Percentiles rank a stretch among this genome's conserved stretches.
These are phyloP conservation scores for Arachnomyces sp. DNA, from an alignment of 2,329 filamentous ascomycete genomes.

Conservation along the genomic window DNA sequence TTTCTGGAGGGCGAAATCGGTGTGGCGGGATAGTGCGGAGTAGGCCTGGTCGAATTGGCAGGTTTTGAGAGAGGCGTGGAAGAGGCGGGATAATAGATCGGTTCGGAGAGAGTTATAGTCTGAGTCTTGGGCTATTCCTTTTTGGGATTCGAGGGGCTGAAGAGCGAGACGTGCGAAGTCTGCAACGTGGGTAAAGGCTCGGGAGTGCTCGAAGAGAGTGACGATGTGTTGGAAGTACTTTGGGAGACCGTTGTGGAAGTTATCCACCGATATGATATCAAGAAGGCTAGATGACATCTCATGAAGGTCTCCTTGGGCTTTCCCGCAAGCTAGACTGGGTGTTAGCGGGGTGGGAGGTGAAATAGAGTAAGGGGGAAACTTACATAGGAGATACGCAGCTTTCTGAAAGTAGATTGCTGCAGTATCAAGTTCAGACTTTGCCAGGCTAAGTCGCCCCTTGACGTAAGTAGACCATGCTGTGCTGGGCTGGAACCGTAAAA, in stretches of 20 bases:
- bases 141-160: slow-evolving; percentile 46
- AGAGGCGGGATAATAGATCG: slow-evolving; percentile 74
- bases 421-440: slow-evolving; percentile 61
- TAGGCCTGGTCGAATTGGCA: slow-evolving; percentile 78
- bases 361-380: slow-evolving; percentile 31
- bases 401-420: slow-evolving; percentile 73
- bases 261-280: slow-evolving; percentile 62
- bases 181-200: slow-evolving; percentile 69
- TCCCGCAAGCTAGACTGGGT: slow-evolving; percentile 30
- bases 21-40: slow-evolving; percentile 64
- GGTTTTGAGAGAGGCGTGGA: slow-evolving; percentile 70
- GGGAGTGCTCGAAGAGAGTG: slow-evolving; percentile 68
- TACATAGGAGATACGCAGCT: slow-evolving; percentile 74
- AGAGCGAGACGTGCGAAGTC: slow-evolving; percentile 74
- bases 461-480: slow-evolving; percentile 63
- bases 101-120: slow-evolving; percentile 43
- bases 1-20: slow-evolving; percentile 61
- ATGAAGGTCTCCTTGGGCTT: slow-evolving; percentile 36
- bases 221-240: slow-evolving; percentile 84
- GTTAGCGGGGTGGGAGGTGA: slow-evolving; percentile 4
- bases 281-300: slow-evolving; percentile 55
- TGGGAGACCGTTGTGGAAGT: slow-evolving; percentile 63
- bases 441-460: slow-evolving; percentile 69
- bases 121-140: slow-evolving; percentile 22
- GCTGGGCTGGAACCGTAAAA: slow-evolving; percentile 56